Percentiles rank a stretch among this genome's conserved stretches.
These are phyloP conservation scores for Adenanthera pavonina DNA, from an alignment of 306 rosid species.

Conservation along the genomic window DNA sequence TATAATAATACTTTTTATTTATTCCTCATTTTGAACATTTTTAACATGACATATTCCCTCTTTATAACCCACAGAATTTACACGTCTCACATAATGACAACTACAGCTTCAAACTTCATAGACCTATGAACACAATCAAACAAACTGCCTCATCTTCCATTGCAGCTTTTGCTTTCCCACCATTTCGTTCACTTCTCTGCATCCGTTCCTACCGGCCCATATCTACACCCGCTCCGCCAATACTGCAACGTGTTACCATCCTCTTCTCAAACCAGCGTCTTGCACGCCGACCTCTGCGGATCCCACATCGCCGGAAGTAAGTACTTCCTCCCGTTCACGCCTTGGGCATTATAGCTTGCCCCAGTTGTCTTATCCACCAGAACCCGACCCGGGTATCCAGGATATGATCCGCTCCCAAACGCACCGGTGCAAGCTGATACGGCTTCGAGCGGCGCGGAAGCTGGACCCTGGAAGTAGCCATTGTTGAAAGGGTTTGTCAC, in stretches of 20 bases:
- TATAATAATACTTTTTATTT: neutral
- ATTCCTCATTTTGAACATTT: constrained; percentile 32
- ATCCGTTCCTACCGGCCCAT: constrained; percentile 17
- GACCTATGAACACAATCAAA: neutral
- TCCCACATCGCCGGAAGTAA: constrained; percentile 98
- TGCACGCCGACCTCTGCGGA: constrained; percentile 71
- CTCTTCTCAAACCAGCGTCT: constrained; percentile 61
- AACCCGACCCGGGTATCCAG: constrained; percentile 80
- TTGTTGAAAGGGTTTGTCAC: constrained; percentile 87
- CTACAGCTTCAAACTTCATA: constrained; percentile 11
- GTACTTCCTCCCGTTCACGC: constrained; percentile 69
- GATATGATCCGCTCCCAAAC: constrained; percentile 83
- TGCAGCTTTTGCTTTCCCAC: neutral
- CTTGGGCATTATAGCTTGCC: constrained; percentile 82
- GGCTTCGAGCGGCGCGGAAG: constrained; percentile 84
- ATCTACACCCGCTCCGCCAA: constrained; percentile 40
- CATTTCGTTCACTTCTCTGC: constrained; percentile 5
- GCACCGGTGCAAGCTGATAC: constrained; percentile 81
- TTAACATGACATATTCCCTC: constrained; percentile 1
- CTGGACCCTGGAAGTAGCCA: constrained; percentile 85
- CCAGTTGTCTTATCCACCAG: constrained; percentile 61
- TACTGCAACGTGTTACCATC: constrained; percentile 28
- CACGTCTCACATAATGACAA: constrained; percentile 69
- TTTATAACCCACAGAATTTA: constrained; percentile 44
- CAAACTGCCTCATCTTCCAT: neutral